Base-by-base conservation (phyloP, 2,329 filamentous ascomycete species). In the Hymenoscyphus infarciens region DNA sequence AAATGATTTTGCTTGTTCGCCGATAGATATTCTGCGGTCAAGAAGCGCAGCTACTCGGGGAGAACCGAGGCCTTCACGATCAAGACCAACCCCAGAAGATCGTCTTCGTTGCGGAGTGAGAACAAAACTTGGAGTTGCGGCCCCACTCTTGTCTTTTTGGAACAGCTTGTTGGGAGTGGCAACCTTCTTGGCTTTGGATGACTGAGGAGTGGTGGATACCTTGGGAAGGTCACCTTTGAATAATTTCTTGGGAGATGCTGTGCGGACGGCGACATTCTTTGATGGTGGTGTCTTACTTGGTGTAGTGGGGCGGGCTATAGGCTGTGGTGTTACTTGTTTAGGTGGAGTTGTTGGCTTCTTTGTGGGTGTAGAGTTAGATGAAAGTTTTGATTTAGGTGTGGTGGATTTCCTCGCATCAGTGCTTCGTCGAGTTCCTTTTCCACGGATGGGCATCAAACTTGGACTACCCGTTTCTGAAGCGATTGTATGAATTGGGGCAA, bases 41-140 rank as follows among this genome's bases (percentile, higher is more conserved):
- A 93, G 82, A 35, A 92, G 80, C 31, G 86, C 88, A 25, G 88
- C 82, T 60, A 94, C 83, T 59, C 85, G 86, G 5, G 90, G 91
- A 0, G 91, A 94, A 6, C 91, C 90, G 61, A 93, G 81, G 0
- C 90, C 90, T 65, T 82, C 78, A 66, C 84, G 84, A 69, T 91
- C 90, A 65, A 85, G 83, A 25, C 90, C 89, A 64, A 92, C 72
- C 0, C 89, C 88, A 15, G 88, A 89, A 16, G 87, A 83, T 54
- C 80, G 79, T 31, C 87, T 81, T 39, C 74, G 74, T 63, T 84
- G 82, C 2, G 87, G 86, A 2, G 83, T 89, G 6, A 91, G 74
- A 13, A 90, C 76, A 57, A 90, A 81, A 19, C 81, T 83, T 15
- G 89, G 88, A 0, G 86, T 88, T 19, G 81, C 80, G 38, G 79